These are phyloP conservation scores for Ceratocystis alfenasii DNA, from an alignment of 2,329 filamentous ascomycete genomes.

Conservation along the genomic window DNA sequence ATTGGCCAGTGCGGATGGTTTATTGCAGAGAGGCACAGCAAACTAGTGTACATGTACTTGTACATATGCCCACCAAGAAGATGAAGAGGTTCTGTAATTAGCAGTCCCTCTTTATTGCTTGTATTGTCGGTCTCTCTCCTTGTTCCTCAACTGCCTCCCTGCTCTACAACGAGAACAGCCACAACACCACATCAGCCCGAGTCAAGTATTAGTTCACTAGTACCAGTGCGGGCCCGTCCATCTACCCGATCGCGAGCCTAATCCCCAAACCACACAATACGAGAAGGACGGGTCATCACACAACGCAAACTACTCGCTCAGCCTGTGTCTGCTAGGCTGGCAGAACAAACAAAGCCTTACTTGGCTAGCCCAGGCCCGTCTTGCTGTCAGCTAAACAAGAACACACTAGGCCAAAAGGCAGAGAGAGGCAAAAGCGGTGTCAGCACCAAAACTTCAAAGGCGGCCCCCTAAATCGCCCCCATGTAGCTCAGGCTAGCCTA, in stretches of 20 bases:
- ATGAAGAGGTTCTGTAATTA: neutral
- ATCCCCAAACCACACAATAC: neutral
- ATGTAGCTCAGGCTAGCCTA: too few relatives aligned
- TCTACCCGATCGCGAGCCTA: neutral
- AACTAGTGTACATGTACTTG: neutral
- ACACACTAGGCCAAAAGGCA: neutral
- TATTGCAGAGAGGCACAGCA: conserved; percentile 5
- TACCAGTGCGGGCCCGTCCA: neutral
- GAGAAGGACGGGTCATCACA: neutral
- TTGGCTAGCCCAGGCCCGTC: neutral
- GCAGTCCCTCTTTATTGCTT: neutral
- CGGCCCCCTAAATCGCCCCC: too few relatives aligned
- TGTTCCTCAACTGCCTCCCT: neutral
- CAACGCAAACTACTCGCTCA: neutral
- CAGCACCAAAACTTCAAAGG: too few relatives aligned
- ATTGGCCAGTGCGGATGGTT: neutral
- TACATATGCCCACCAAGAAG: too few relatives aligned
- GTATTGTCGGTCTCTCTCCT: neutral
- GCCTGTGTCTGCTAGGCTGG: neutral
- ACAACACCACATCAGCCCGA: too few relatives aligned
- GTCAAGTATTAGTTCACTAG: too few relatives aligned
- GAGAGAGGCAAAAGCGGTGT: too few relatives aligned
- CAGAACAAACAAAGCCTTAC: neutral
- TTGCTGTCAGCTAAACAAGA: neutral
- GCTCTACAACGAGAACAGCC: neutral